phyloP scores from a whole-genome alignment of 371 early-diverging fungal species.

The Coemansia sp. region DNA sequence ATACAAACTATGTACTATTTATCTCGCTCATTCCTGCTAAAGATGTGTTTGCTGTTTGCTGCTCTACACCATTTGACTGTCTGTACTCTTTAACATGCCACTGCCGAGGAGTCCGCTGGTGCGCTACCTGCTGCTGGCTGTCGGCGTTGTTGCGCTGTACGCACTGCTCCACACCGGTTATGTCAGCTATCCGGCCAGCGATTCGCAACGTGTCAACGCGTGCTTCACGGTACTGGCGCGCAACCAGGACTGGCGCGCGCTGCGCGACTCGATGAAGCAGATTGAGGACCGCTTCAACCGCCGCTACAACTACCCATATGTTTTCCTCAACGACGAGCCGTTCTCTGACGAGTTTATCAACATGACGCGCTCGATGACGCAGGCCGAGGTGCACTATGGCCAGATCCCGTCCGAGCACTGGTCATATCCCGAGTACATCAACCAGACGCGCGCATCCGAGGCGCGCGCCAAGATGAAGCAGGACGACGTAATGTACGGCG shows the following conservation, averaged over 20 bases:
- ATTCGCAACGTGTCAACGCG: conserved; percentile 57
- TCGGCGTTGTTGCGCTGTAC: conserved; percentile 15
- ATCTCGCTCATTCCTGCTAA: no score
- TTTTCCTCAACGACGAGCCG: conserved; percentile 73
- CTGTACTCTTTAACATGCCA: conserved; percentile 13
- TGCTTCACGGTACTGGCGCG: conserved; percentile 66
- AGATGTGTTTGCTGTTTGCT: neutral
- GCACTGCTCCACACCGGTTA: conserved; percentile 35
- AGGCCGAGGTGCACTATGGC: conserved; percentile 64
- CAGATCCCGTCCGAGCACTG: conserved; percentile 70
- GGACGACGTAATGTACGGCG: conserved; percentile 78
- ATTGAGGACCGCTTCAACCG: conserved; percentile 74
- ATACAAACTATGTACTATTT: neutral
- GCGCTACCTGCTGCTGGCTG: conserved; percentile 35
- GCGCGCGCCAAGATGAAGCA: conserved; percentile 60
- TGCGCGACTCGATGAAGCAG: conserved; percentile 62
- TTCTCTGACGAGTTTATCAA: conserved; percentile 72
- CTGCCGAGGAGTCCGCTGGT: conserved; percentile 32
- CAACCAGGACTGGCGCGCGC: conserved; percentile 70
- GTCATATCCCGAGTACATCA: conserved; percentile 81
- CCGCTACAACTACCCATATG: conserved; percentile 79
- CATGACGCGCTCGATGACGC: conserved; percentile 59
- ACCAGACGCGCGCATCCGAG: conserved; percentile 52
- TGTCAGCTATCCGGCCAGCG: conserved; percentile 33
- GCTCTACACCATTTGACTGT: neutral